Evolutionary conservation across 202 grass and related monocot genomes (phyloP), one percentile per base, ranked within the genome.

Genomic region (Panicum virgatum): DNA sequence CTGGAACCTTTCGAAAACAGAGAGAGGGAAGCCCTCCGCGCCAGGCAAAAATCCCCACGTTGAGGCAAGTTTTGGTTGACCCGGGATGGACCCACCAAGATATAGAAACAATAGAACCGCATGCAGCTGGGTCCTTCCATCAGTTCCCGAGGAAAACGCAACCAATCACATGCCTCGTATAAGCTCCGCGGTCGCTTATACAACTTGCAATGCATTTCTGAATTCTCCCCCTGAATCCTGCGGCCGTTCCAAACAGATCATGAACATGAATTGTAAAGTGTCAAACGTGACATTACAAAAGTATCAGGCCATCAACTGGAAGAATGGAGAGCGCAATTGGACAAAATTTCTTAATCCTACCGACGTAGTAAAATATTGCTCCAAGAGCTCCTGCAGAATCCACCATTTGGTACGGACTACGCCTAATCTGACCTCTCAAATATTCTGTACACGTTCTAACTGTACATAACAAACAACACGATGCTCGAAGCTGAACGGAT

Each of bases 361-460:
- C 15, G 26, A 76, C 11, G 37, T 44, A 42, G 12, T 50, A 22
- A 60, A 44, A 75, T 26, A 36, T 18, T 68, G 26, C 16, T 71
- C 12, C 53, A 63, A 25, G 8, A 64, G 37, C 63, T 26, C 20
- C 59, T 56, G 66, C 59, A 82, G 72, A 89, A 81, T 39, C 2
- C 47, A 64, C 37, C 53, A 23, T 30, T 38, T 47, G 44, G 47
- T 39, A 69, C 18, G 29, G 57, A 1, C 65, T 66, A 72, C 13
- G 37, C 78, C 83, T 66, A 86, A 66, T 39, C 71, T 16, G 6
- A 38, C 62, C 44, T 69, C 59, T 44, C 26, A 40, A 57, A 25
- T 43, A 84, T 80, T 73, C 15, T 92, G 75, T 86, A 86, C 92
- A 90, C 71, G 15, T 65, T 59, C 56, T 62, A 70, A 57, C 85